These are phyloP conservation scores for Yarrowia sp. DNA, from an alignment of 805 yeast species.

Conservation along the genomic window DNA sequence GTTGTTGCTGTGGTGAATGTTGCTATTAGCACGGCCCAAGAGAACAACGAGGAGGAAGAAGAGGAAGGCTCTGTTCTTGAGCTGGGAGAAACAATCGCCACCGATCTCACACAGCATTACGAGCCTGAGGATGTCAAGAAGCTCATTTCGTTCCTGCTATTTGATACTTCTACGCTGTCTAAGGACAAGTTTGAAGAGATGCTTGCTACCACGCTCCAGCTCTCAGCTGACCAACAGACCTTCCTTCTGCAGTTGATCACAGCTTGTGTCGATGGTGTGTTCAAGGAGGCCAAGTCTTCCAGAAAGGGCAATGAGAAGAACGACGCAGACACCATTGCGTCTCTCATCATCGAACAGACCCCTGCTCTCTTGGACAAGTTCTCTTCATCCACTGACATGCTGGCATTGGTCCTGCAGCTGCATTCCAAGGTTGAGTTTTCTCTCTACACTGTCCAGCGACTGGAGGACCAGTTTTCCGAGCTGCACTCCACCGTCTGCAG, in stretches of 20 bases:
- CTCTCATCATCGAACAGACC: conserved; percentile 3
- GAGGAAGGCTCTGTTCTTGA: background rate
- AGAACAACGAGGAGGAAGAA: background rate
- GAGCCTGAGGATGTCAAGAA: background rate
- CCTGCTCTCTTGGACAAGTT: conserved; percentile 7
- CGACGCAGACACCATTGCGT: background rate
- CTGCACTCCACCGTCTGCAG: conserved; percentile 8
- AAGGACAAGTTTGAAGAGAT: conserved; percentile 9
- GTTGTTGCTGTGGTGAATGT: background rate
- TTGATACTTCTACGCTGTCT: conserved; percentile 9
- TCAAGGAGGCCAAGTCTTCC: background rate
- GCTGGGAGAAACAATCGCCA: background rate
- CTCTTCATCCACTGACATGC: background rate
- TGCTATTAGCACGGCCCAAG: background rate
- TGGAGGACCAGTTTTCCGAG: conserved; percentile 10
- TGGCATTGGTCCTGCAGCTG: background rate
- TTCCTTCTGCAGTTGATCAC: background rate
- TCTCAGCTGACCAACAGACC: background rate
- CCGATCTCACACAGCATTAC: background rate
- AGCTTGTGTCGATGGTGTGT: background rate
- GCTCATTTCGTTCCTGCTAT: background rate
- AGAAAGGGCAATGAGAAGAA: background rate
- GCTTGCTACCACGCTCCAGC: background rate
- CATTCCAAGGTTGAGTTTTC: background rate
- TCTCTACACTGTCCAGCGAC: background rate